A percentile compares a stretch with the other conserved stretches of the same genome.
phyloP scores from a whole-genome alignment of 2,329 filamentous ascomycete genomes.

The Sphaceloma murrayae region DNA sequence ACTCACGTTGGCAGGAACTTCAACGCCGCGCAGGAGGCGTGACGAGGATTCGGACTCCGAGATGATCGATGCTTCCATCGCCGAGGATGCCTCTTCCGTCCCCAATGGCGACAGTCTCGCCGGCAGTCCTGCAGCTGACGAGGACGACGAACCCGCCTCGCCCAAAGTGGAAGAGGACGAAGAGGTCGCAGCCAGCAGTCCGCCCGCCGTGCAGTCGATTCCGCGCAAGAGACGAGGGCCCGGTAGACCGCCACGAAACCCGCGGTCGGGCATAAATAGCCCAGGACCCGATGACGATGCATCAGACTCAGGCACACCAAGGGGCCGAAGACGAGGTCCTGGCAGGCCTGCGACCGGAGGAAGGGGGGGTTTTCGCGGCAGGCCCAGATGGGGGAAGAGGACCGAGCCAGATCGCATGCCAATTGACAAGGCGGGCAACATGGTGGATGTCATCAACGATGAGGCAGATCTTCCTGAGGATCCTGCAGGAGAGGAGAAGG shows the following conservation, averaged over 20 bases:
- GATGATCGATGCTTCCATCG: constrained; percentile 8
- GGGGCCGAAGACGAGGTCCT: constrained; percentile 35
- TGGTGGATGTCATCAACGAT: constrained; percentile 82
- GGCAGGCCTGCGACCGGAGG: constrained; percentile 38
- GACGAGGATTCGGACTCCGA: constrained; percentile 14
- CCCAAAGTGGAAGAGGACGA: constrained; percentile 31
- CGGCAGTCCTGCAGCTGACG: too few species aligned
- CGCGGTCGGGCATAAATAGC: constrained; percentile 67
- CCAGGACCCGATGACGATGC: constrained; percentile 42
- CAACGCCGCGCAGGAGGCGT: constrained; percentile 11
- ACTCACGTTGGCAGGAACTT: constrained; percentile 14
- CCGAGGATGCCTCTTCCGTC: constrained; percentile 9
- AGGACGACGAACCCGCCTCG: constrained; percentile 1
- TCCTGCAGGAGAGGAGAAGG: constrained; percentile 80
- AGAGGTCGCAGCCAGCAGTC: constrained; percentile 42
- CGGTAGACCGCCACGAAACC: constrained; percentile 79
- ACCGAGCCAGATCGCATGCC: constrained; percentile 68
- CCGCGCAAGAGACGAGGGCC: constrained; percentile 51
- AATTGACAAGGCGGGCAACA: constrained; percentile 87
- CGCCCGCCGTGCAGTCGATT: constrained; percentile 48
- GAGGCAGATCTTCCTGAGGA: constrained; percentile 86
- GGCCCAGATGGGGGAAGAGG: constrained; percentile 42
- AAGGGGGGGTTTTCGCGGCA: constrained; percentile 59
- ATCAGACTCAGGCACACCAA: constrained; percentile 41
- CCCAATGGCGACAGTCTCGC: too few species aligned